Percentiles rank a stretch among this genome's conserved stretches.
Conservation (phyloP, 352 stramenopile species). For the Blastocystis sp. region DNA sequence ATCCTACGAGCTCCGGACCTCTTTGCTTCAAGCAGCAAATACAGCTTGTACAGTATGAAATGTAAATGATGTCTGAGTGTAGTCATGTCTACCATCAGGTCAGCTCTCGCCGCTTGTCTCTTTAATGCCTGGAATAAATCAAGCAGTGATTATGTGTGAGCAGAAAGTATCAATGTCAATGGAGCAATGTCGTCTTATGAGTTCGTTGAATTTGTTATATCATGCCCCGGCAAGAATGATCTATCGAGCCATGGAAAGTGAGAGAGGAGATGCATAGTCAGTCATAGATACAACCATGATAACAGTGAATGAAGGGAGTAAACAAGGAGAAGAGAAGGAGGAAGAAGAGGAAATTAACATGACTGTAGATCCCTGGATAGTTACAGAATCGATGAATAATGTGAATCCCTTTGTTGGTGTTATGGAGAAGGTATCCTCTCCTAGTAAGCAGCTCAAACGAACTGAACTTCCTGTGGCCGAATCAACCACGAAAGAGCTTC, state of each 20-base stretch:
- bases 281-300: neutral
- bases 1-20: neutral
- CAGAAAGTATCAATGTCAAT: neutral
- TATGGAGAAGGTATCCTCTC: neutral
- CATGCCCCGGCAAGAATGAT: conserved; percentile 6
- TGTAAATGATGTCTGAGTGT: neutral
- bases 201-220: neutral
- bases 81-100: conserved; percentile 28
- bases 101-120: conserved; percentile 13
- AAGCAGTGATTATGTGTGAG: neutral
- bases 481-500: neutral
- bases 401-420: neutral
- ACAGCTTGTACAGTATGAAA: neutral
- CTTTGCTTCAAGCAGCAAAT: neutral
- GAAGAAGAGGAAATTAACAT: neutral
- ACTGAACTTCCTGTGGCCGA: neutral
- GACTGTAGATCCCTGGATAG: neutral
- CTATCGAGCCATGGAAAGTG: conserved; percentile 21
- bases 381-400: neutral
- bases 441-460: neutral
- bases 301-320: neutral
- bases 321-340: neutral
- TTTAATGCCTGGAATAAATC: neutral
- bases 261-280: neutral
- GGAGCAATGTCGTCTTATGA: neutral